phyloP scores from a whole-genome alignment of 2,329 filamentous ascomycete species.

The Coniochaeta sp. region DNA sequence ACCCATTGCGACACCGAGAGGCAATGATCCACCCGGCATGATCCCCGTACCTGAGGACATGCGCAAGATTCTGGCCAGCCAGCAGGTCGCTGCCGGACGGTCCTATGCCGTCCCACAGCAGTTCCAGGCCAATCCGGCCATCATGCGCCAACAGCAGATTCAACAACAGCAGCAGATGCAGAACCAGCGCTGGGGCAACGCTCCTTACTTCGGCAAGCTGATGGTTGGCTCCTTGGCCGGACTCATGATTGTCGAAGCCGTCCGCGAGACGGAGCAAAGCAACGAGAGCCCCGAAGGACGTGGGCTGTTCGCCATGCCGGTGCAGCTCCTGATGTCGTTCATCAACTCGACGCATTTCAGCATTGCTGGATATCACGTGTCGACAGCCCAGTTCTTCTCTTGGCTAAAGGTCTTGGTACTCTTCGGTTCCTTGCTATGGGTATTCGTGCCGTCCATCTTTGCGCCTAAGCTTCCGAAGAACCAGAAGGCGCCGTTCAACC shows the following conservation, averaged over 20 bases:
- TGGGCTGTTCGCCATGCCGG: conserved; percentile 59
- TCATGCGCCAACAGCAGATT: conserved; percentile 49
- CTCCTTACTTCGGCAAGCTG: conserved; percentile 63
- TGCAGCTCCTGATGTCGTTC: conserved; percentile 46
- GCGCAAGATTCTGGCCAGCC: conserved; percentile 51
- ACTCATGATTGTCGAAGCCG: conserved; percentile 83
- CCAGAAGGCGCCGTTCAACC: conserved; percentile 26
- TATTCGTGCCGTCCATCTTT: conserved; percentile 48
- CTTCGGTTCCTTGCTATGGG: conserved; percentile 46
- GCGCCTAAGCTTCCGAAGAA: conserved; percentile 45
- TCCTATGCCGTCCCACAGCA: conserved; percentile 40
- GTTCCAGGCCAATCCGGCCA: conserved; percentile 32
- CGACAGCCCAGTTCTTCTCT: conserved; percentile 35
- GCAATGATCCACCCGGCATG: conserved; percentile 46
- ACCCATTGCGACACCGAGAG: conserved; percentile 33
- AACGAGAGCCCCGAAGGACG: conserved; percentile 57
- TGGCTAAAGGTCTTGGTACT: conserved; percentile 47
- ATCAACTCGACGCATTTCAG: conserved; percentile 42
- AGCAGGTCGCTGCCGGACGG: conserved; percentile 45
- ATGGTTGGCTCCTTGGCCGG: conserved; percentile 91
- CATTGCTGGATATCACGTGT: conserved; percentile 46
- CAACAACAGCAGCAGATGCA: conserved; percentile 41
- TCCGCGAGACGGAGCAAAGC: conserved; percentile 59
- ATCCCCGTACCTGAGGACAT: conserved; percentile 62
- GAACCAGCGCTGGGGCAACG: conserved; percentile 43